Conservation (phyloP, 768 basidiomycete species). For the Ephemerocybe angulata region DNA sequence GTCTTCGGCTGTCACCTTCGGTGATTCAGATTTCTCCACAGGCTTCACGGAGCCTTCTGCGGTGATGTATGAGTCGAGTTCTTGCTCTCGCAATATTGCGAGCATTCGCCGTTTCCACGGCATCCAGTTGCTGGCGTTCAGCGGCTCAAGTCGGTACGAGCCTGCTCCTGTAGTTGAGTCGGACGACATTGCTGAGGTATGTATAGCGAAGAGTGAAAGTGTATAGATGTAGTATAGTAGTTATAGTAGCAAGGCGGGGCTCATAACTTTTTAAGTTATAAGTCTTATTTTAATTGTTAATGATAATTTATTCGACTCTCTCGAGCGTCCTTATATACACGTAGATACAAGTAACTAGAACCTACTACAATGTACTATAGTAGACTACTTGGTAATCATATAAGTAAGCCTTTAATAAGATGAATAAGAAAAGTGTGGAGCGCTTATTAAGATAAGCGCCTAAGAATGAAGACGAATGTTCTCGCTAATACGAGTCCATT, state of each 20-base stretch:
- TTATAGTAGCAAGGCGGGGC: background rate
- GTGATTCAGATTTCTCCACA: no score
- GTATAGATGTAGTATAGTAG: background rate
- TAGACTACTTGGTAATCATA: no score
- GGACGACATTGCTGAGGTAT: background rate
- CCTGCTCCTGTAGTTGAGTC: background rate
- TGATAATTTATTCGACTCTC: background rate
- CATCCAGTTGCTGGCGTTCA: conserved; percentile 6
- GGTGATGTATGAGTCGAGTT: background rate
- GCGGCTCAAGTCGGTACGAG: background rate
- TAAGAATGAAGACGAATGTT: background rate
- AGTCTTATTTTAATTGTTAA: background rate
- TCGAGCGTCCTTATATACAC: background rate
- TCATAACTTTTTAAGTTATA: conserved; percentile 1
- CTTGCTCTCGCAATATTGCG: background rate
- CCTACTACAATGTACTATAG: background rate
- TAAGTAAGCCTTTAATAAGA: no score
- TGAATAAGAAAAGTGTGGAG: no score
- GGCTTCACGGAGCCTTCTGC: no score
- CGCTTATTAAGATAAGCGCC: background rate
- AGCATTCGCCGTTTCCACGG: conserved; percentile 4
- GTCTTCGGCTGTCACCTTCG: no score
- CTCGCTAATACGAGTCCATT: background rate
- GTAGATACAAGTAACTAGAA: background rate
- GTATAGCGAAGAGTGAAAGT: background rate